Evolutionary conservation across 495 filamentous ascomycete species (phyloP), one percentile per base, ranked within the genome.

Genomic region (Aspergillus campestris): DNA sequence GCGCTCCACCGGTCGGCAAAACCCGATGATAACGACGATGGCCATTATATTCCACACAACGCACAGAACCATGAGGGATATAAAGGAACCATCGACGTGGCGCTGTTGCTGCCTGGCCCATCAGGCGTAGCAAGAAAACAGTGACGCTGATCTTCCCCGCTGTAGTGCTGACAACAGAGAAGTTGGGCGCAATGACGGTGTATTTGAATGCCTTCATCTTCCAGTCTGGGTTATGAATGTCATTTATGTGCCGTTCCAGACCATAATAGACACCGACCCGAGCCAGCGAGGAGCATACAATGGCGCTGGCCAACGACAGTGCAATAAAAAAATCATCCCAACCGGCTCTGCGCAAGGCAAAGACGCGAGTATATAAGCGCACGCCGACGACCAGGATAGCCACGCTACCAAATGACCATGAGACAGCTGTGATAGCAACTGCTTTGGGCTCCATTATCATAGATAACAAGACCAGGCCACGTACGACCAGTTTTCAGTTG

Each of bases 301-400:
- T 8, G 1, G 48, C 48, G 12, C 24, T 50, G 15, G 31, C 32
- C 48, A 50, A 28, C 9, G 48, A 41, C 8, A 50, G 10, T 9
- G 38, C 29, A 8, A 51, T 51, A 12, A 46, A 51, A 5, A 42
- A 46, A 10, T 51, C 49, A 44, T 51, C 49, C 49, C 49, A 51
- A 8, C 49, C 49, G 1, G 33, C 34, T 10, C 34, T 31, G 2
- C 32, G 38, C 1, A 44, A 47, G 4, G 38, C 28, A 3, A 43
- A n/a, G 1, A 35, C 12, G 3, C 49, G 14, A 8, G 44, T 48
- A 18, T 47, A 47, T 6, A 52, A 30, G 8, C 49, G 29, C 2
- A 47, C 14, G 0, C 0, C 15, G 7, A 47, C 49, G 9, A 43
- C 28, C 6, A 44, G 24, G 5, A 44, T 34, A 3, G 40, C 30